Evolutionary conservation across 2,329 filamentous ascomycete genomes (phyloP).

Genomic region (Botrytis pseudocinerea): DNA sequence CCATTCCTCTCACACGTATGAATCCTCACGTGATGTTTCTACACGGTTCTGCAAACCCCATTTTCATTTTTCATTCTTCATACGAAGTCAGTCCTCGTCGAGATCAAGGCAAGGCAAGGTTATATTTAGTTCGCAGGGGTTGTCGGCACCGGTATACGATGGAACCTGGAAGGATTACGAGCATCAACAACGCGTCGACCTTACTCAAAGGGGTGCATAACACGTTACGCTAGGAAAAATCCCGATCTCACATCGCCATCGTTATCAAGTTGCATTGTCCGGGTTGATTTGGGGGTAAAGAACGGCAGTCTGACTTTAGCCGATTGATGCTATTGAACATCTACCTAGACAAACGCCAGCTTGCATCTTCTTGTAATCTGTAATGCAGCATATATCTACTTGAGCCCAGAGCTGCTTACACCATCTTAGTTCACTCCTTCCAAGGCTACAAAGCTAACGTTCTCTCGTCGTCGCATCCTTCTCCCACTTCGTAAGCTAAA

Average conservation of each 20-base stretch:
- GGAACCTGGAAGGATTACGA: background rate
- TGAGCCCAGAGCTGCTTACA: background rate
- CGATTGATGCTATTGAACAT: background rate
- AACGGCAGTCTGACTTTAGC: background rate
- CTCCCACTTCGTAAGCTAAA: background rate
- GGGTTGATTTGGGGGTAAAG: background rate
- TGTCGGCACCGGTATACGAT: background rate
- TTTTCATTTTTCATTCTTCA: no score
- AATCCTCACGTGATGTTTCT: no score
- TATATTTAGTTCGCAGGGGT: background rate
- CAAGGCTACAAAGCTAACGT: background rate
- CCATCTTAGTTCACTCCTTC: background rate
- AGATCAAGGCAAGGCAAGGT: background rate
- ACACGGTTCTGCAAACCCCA: no score
- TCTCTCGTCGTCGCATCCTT: background rate
- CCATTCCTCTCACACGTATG: no score
- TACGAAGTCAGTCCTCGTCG: no score
- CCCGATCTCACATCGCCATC: background rate
- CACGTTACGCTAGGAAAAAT: background rate
- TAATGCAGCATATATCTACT: background rate
- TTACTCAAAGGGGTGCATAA: background rate
- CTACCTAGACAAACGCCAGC: background rate
- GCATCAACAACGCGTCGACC: constrained; percentile 5
- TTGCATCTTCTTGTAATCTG: background rate
- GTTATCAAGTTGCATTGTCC: no score